A percentile compares a stretch with the other conserved stretches of the same genome.
Evolutionary conservation across 495 filamentous ascomycete species (phyloP).

Genomic region (Podospora pseudoanserina): DNA sequence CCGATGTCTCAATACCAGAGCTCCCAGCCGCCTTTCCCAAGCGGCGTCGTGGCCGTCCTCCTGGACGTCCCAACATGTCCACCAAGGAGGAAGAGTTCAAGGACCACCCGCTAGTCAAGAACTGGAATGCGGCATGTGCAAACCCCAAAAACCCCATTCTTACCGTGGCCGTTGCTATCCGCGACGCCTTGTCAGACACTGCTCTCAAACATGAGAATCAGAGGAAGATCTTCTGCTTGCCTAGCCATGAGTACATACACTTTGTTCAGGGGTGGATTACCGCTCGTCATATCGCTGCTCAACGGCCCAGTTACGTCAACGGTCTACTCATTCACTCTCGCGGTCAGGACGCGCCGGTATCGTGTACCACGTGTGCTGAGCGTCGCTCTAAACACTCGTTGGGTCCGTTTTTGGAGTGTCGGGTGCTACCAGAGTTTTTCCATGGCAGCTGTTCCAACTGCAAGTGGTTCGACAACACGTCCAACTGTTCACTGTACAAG

Average conservation of each 20-base stretch:
- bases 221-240: conserved; percentile 26
- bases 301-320: conserved; percentile 37
- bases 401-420: conserved; percentile 32
- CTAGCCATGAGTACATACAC: conserved; percentile 31
- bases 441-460: conserved; percentile 39
- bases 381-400: conserved; percentile 28
- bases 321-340: conserved; percentile 36
- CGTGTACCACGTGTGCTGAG: conserved; percentile 29
- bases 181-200: conserved; percentile 28
- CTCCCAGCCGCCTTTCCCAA: conserved; percentile 30
- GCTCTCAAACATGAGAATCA: conserved; percentile 33
- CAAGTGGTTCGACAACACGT: conserved; percentile 39
- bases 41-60: conserved; percentile 33
- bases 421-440: conserved; percentile 26
- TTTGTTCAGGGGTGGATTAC: conserved; percentile 38
- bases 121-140: conserved; percentile 31
- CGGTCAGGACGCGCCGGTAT: conserved; percentile 24
- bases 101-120: conserved; percentile 26
- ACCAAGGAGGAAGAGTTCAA: conserved; percentile 32
- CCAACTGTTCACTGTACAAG: conserved; percentile 33
- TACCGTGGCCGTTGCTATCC: conserved; percentile 25
- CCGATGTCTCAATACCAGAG: not conserved
- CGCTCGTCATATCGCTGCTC: conserved; percentile 33
- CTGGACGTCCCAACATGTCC: conserved; percentile 32
- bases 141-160: conserved; percentile 18